A percentile compares a stretch with the other conserved stretches of the same genome.
These are phyloP conservation scores for Tubosaeta sp. DNA, from an alignment of 768 basidiomycete genomes.

Conservation along the genomic window DNA sequence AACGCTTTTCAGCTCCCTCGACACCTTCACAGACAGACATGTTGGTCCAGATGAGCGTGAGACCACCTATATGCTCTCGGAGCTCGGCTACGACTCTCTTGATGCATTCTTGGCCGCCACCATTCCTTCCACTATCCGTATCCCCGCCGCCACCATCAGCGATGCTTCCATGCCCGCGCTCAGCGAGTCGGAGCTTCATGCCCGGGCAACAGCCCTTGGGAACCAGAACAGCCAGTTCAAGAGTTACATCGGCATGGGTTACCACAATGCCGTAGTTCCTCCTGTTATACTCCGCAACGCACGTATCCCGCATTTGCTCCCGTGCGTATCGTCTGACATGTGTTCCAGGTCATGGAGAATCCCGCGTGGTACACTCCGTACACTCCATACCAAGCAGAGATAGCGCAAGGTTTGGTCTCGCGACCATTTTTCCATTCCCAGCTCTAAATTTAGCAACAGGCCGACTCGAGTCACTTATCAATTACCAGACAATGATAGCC, in stretches of 20 bases:
- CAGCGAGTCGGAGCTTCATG: slow-evolving; percentile 82
- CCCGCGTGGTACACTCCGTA: slow-evolving; percentile 98
- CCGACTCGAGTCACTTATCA: slow-evolving; percentile 92
- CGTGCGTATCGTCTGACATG: slow-evolving; percentile 2
- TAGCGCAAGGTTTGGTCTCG: slow-evolving; percentile 77
- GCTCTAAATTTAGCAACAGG: slow-evolving; percentile 43
- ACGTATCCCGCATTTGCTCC: slow-evolving; percentile 19
- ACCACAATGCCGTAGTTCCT: slow-evolving; percentile 92
- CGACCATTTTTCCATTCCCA: background rate
- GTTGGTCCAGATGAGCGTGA: slow-evolving; percentile 89
- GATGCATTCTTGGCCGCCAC: slow-evolving; percentile 82
- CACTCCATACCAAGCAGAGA: slow-evolving; percentile 95
- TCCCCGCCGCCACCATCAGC: slow-evolving; percentile 56
- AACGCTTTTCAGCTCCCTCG: slow-evolving; percentile 78
- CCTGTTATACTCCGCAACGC: slow-evolving; percentile 93
- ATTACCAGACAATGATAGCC: slow-evolving; percentile 95
- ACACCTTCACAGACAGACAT: slow-evolving; percentile 88
- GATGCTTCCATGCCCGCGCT: slow-evolving; percentile 67
- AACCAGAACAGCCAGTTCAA: slow-evolving; percentile 74
- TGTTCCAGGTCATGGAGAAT: slow-evolving; percentile 76
- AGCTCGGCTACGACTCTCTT: slow-evolving; percentile 82
- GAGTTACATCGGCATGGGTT: slow-evolving; percentile 98
- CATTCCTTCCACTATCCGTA: slow-evolving; percentile 77
- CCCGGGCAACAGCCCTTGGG: slow-evolving; percentile 73
- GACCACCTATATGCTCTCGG: slow-evolving; percentile 73